phyloP scores from a whole-genome alignment of 1,284 basidiomycete genomes.

The Leccinum subrobustum region DNA sequence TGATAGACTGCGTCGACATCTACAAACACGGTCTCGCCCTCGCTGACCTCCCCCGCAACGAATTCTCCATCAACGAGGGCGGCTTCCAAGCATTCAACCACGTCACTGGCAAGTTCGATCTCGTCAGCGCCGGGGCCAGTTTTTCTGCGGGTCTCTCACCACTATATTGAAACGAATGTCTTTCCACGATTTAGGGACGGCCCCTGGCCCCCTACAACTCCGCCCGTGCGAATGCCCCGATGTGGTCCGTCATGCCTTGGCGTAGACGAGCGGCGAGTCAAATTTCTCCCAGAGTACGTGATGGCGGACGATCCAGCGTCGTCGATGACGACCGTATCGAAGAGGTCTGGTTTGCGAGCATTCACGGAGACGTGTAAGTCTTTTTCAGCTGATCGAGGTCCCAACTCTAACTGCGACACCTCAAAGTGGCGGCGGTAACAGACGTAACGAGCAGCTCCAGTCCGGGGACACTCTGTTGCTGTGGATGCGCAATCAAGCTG shows the following conservation, averaged over 20 bases:
- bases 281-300: slow-evolving; percentile 40
- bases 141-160: not conserved
- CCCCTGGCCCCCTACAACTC: slow-evolving; percentile 15
- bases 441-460: slow-evolving; percentile 27
- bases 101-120: no score
- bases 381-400: not conserved
- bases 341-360: slow-evolving; percentile 38
- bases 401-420: slow-evolving; percentile 3
- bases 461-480: slow-evolving; percentile 33
- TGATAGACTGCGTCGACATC: no score
- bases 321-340: slow-evolving; percentile 24
- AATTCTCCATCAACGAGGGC: no score
- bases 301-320: slow-evolving; percentile 23
- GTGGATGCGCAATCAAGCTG: slow-evolving; percentile 36
- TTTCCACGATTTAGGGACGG: slow-evolving; percentile 25
- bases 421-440: slow-evolving; percentile 31
- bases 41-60: no score
- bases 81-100: no score
- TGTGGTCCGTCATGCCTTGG: slow-evolving; percentile 31
- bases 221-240: no score
- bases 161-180: not conserved
- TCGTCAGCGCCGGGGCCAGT: slow-evolving; percentile 22
- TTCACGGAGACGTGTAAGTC: slow-evolving; percentile 37
- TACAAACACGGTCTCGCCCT: no score
- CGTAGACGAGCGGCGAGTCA: slow-evolving; percentile 42